Percentiles rank a stretch among this genome's conserved stretches.
phyloP scores from a whole-genome alignment of 2,329 filamentous ascomycete genomes.

The Fusarium sp. region DNA sequence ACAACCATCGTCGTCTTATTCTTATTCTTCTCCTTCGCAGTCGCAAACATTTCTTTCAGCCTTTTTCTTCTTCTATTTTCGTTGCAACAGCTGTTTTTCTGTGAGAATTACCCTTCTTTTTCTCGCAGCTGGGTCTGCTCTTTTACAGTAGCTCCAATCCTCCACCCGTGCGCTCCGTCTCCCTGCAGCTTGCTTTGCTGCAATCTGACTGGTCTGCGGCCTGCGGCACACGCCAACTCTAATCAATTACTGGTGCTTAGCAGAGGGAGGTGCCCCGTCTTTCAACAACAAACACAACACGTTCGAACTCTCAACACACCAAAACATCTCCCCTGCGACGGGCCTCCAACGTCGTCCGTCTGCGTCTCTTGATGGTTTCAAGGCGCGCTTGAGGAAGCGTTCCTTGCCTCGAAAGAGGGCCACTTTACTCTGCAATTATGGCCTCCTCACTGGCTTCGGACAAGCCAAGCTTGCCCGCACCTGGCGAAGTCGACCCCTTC shows the following conservation, averaged over 20 bases:
- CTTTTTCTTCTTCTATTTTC: conserved; percentile 7
- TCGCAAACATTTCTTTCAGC: not conserved
- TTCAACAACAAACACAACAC: conserved; percentile 40
- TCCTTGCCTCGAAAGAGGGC: conserved; percentile 38
- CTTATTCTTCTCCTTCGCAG: conserved; percentile 1
- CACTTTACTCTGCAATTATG: conserved; percentile 50
- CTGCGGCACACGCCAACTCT: conserved; percentile 39
- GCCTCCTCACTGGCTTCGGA: conserved; percentile 57
- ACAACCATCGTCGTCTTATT: conserved; percentile 1
- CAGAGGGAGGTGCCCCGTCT: conserved; percentile 27
- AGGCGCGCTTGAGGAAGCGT: conserved; percentile 42
- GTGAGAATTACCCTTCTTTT: conserved; percentile 32
- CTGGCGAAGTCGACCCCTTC: conserved; percentile 65
- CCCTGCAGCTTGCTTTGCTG: conserved; percentile 40
- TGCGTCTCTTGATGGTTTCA: conserved; percentile 46
- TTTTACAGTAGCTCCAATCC: conserved; percentile 40
- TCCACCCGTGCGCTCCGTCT: conserved; percentile 28
- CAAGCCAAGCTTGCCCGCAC: conserved; percentile 55
- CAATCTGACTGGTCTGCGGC: conserved; percentile 36
- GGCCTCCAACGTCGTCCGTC: conserved; percentile 43
- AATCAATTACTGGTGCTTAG: conserved; percentile 39
- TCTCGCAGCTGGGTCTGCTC: conserved; percentile 45
- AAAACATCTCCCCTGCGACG: conserved; percentile 40
- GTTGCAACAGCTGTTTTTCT: conserved; percentile 18
- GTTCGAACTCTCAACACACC: conserved; percentile 23